Evolutionary conservation across 331 rosid species (phyloP).

Genomic region (Quercus phellos): DNA sequence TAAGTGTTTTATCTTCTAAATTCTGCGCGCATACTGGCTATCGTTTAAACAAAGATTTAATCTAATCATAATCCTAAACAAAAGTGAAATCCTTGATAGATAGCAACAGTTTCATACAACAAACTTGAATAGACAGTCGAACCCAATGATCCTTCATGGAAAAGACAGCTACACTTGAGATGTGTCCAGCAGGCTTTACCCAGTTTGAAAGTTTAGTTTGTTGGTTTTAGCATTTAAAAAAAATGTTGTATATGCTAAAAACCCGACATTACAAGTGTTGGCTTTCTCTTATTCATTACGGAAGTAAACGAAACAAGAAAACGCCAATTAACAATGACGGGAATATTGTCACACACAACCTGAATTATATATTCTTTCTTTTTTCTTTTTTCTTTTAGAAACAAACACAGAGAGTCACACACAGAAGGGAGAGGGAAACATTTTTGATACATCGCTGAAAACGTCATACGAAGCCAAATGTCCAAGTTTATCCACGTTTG

Average conservation of each 20-base stretch:
- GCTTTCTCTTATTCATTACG: background rate
- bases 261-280: background rate
- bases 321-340: background rate
- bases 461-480: too few species aligned
- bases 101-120: background rate
- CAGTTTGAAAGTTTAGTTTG: background rate
- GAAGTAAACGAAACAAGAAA: background rate
- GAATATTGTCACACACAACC: background rate
- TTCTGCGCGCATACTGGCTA: too few species aligned
- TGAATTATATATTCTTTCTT: too few species aligned
- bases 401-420: too few species aligned
- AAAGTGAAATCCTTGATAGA: too few species aligned
- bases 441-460: too few species aligned
- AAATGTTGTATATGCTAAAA: background rate
- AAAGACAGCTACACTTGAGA: background rate
- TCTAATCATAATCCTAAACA: too few species aligned
- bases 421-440: too few species aligned
- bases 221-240: background rate
- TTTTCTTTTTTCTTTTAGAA: too few species aligned
- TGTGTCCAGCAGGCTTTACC: background rate
- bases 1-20: too few species aligned
- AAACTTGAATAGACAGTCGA: background rate
- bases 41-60: too few species aligned
- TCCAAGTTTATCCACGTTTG: too few species aligned
- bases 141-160: background rate